A percentile compares a stretch with the other conserved stretches of the same genome.
These are phyloP conservation scores for Nigrograna mackinnonii DNA, from an alignment of 2,329 filamentous ascomycete genomes.

Conservation along the genomic window DNA sequence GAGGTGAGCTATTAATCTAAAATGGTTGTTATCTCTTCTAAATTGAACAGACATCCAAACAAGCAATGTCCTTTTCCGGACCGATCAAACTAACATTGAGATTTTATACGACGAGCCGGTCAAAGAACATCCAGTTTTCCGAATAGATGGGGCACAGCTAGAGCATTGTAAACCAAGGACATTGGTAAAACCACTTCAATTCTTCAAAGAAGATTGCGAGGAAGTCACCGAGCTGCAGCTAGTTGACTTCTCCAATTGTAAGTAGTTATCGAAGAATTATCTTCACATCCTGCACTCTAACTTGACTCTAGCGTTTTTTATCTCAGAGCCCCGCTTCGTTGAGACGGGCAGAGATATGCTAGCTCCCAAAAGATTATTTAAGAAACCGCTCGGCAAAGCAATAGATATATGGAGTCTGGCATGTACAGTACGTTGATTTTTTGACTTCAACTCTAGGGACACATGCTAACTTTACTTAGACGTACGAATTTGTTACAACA, in stretches of 20 bases:
- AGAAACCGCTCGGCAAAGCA: background rate
- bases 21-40: background rate
- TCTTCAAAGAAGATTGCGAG: background rate
- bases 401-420: background rate
- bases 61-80: background rate
- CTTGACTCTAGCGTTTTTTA: background rate
- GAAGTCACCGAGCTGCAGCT: background rate
- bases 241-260: background rate
- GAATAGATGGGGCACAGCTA: background rate
- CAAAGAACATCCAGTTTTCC: background rate
- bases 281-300: background rate
- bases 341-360: background rate
- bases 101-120: background rate
- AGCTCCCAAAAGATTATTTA: background rate
- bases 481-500: background rate
- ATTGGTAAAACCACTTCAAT: background rate
- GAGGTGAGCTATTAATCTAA: background rate
- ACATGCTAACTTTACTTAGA: background rate
- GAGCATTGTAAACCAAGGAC: too few species aligned
- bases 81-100: background rate
- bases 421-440: background rate
- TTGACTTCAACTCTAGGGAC: background rate
- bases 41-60: background rate
- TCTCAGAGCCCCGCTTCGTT: background rate
- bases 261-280: background rate